Evolutionary conservation across 1,139 yeast species (phyloP).

Genomic region (Magnusiomyces paraingens): DNA sequence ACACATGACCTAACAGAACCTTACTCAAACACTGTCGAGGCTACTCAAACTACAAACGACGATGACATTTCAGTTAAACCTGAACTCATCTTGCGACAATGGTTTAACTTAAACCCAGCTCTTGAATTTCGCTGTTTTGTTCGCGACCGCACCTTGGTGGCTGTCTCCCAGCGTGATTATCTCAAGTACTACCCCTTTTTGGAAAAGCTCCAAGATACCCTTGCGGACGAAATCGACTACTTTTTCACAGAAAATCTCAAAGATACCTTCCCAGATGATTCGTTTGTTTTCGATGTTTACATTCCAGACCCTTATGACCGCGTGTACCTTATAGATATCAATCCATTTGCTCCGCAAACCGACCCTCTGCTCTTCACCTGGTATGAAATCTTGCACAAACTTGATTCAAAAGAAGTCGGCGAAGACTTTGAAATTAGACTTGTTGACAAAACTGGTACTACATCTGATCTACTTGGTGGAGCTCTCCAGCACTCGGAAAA

Average conservation of each 20-base stretch:
- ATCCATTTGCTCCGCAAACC: conserved; percentile 72
- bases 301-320: conserved; percentile 65
- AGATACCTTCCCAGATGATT: conserved; percentile 46
- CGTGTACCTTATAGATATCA: conserved; percentile 70
- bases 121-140: conserved; percentile 85
- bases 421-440: conserved; percentile 51
- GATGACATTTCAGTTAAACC: conserved; percentile 28
- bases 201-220: conserved; percentile 39
- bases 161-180: conserved; percentile 76
- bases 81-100: conserved; percentile 71
- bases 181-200: conserved; percentile 66
- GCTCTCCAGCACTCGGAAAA: conserved; percentile 80
- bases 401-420: not conserved
- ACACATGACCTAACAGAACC: conserved; percentile 77
- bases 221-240: conserved; percentile 44
- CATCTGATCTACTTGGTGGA: conserved; percentile 47
- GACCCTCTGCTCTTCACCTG: conserved; percentile 76
- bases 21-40: conserved; percentile 40
- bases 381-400: conserved; percentile 50
- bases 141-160: conserved; percentile 53
- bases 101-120: conserved; percentile 81
- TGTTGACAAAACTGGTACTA: conserved; percentile 58
- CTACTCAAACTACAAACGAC: conserved; percentile 1
- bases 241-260: conserved; percentile 49
- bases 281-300: conserved; percentile 72